phyloP scores from a whole-genome alignment of 192 early-diverging fungal species.

The Coemansia sp. region DNA sequence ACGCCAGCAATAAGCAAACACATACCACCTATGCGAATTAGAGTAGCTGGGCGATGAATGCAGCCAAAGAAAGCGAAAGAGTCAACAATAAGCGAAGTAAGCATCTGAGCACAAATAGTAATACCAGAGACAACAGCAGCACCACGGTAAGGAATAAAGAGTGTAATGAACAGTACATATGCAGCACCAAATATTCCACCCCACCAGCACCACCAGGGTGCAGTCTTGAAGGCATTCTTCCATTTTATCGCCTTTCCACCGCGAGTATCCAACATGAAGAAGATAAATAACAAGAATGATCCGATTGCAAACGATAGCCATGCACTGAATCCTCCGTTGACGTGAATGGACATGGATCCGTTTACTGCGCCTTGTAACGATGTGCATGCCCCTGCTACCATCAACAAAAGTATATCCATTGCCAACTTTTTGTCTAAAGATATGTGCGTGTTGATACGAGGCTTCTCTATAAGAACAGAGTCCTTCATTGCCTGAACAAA shows the following conservation, averaged over 20 bases:
- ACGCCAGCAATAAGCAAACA: constrained; percentile 45
- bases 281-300: constrained; percentile 41
- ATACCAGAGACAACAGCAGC: constrained; percentile 48
- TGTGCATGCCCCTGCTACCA: constrained; percentile 40
- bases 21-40: constrained; percentile 31
- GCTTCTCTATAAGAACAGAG: constrained; percentile 45
- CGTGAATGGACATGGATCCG: constrained; percentile 40
- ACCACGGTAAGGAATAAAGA: constrained; percentile 52
- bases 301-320: constrained; percentile 54
- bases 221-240: constrained; percentile 40
- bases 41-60: constrained; percentile 31
- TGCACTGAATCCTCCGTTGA: constrained; percentile 46
- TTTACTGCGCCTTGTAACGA: constrained; percentile 47
- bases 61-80: constrained; percentile 50
- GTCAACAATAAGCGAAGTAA: constrained; percentile 46
- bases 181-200: constrained; percentile 47
- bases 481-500: constrained; percentile 37
- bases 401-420: constrained; percentile 42
- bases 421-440: constrained; percentile 45
- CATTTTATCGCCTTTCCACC: constrained; percentile 45
- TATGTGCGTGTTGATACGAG: constrained; percentile 30
- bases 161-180: constrained; percentile 51
- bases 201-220: constrained; percentile 54
- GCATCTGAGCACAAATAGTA: constrained; percentile 53
- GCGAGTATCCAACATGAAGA: constrained; percentile 48